Conservation (phyloP, 1,284 basidiomycete genomes). For the Malassezia equina region DNA sequence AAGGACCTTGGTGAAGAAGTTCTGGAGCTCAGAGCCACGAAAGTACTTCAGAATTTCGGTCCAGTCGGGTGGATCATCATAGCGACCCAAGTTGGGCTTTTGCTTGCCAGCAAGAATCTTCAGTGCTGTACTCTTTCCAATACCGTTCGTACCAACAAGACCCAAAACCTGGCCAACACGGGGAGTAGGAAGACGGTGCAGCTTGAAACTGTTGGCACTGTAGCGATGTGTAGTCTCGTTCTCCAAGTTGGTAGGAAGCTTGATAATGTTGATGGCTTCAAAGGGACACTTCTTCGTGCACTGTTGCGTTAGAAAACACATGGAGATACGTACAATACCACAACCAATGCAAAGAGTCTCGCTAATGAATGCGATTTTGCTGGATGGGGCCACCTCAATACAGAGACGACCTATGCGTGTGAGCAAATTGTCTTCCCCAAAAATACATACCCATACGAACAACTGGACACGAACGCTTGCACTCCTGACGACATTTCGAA, state of each 20-base stretch:
- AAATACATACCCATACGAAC: slow-evolving; percentile 40
- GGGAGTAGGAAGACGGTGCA: slow-evolving; percentile 44
- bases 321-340: slow-evolving; percentile 27
- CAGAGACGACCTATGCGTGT: slow-evolving; percentile 23
- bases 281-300: slow-evolving; percentile 48
- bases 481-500: slow-evolving; percentile 47
- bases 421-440: neutral
- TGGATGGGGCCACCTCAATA: slow-evolving; percentile 39
- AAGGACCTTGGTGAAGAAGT: slow-evolving; percentile 48
- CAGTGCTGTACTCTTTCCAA: slow-evolving; percentile 46
- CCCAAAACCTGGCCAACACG: slow-evolving; percentile 46
- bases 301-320: neutral
- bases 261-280: slow-evolving; percentile 48
- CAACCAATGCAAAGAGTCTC: slow-evolving; percentile 47
- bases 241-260: slow-evolving; percentile 47
- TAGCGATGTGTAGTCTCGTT: slow-evolving; percentile 47
- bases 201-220: slow-evolving; percentile 47
- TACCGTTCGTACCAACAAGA: slow-evolving; percentile 47
- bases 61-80: slow-evolving; percentile 47
- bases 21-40: slow-evolving; percentile 47
- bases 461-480: slow-evolving; percentile 47
- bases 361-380: slow-evolving; percentile 46
- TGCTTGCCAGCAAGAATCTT: slow-evolving; percentile 48
- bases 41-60: slow-evolving; percentile 48
- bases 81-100: slow-evolving; percentile 47